These are phyloP conservation scores for Aspergillus proliferans DNA, from an alignment of 2,329 filamentous ascomycete species.

Conservation along the genomic window DNA sequence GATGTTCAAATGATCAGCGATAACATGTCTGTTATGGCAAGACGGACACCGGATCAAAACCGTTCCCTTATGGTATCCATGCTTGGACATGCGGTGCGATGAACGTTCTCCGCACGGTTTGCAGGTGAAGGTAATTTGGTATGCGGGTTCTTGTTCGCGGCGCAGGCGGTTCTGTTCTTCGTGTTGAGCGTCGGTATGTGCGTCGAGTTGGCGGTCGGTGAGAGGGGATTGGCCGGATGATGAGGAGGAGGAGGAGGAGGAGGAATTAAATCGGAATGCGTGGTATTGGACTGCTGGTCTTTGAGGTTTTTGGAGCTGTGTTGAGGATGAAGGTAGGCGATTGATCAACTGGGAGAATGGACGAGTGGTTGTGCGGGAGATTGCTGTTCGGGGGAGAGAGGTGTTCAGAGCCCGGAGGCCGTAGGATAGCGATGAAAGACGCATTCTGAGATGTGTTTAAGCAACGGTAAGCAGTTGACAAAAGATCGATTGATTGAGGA, in stretches of 20 bases:
- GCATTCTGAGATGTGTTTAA: slow-evolving; percentile 11
- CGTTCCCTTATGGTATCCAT: slow-evolving; percentile 88
- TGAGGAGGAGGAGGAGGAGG: slow-evolving; percentile 4
- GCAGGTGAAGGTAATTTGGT: slow-evolving; percentile 89
- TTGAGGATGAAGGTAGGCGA: slow-evolving; percentile 6
- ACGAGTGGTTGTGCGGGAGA: slow-evolving; percentile 11
- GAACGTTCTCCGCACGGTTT: slow-evolving; percentile 74
- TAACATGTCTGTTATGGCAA: slow-evolving; percentile 83
- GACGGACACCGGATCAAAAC: slow-evolving; percentile 81
- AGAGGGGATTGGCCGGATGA: slow-evolving; percentile 20
- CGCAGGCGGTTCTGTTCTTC: slow-evolving; percentile 31
- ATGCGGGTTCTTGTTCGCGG: slow-evolving; percentile 56
- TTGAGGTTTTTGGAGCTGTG: slow-evolving; percentile 2
- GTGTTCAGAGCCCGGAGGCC: slow-evolving; percentile 16
- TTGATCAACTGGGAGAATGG: slow-evolving; percentile 17
- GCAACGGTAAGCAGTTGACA: not conserved
- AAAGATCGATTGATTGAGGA: not conserved
- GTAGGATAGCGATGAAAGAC: slow-evolving; percentile 11
- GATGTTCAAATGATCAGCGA: slow-evolving; percentile 77
- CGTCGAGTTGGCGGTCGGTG: slow-evolving; percentile 24
- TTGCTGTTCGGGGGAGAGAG: slow-evolving; percentile 11
- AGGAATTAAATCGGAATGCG: slow-evolving; percentile 25
- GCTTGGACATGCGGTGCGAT: slow-evolving; percentile 82
- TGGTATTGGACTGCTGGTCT: slow-evolving; percentile 4
- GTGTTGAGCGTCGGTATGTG: slow-evolving; percentile 26